These are phyloP conservation scores for Cladosporium sp. DNA, from an alignment of 2,329 filamentous ascomycete genomes.

Conservation along the genomic window DNA sequence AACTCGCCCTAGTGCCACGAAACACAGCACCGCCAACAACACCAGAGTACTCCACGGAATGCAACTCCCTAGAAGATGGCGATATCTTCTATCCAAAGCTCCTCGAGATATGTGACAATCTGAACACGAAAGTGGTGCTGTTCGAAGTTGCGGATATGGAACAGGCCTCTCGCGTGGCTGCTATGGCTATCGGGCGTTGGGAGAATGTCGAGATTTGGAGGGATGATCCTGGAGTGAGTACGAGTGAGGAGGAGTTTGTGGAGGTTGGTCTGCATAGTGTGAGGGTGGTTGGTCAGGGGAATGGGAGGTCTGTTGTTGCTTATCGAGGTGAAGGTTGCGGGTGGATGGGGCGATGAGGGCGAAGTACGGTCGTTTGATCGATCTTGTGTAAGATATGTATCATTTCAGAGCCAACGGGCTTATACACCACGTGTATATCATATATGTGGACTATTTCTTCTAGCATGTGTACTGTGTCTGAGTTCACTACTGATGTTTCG, in stretches of 20 bases:
- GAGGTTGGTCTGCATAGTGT: slow-evolving; percentile 22
- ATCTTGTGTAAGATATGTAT: too few relatives aligned
- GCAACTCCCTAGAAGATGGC: slow-evolving; percentile 25
- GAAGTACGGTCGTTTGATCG: too few relatives aligned
- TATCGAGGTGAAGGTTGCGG: slow-evolving; percentile 27
- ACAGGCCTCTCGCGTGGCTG: slow-evolving; percentile 63
- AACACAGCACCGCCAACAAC: slow-evolving; percentile 1
- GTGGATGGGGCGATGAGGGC: slow-evolving; percentile 13
- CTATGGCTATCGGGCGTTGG: slow-evolving; percentile 31
- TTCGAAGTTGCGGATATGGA: slow-evolving; percentile 67
- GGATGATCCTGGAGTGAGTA: slow-evolving; percentile 56
- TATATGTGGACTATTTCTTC: too few relatives aligned
- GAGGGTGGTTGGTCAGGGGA: slow-evolving; percentile 34
- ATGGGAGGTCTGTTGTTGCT: slow-evolving; percentile 42
- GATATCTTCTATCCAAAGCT: slow-evolving; percentile 66
- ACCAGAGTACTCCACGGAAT: slow-evolving; percentile 18
- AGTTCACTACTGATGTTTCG: too few relatives aligned
- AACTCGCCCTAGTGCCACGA: slow-evolving; percentile 67
- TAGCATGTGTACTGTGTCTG: too few relatives aligned
- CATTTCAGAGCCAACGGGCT: too few relatives aligned
- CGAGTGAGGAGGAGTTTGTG: slow-evolving; percentile 27
- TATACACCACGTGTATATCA: too few relatives aligned
- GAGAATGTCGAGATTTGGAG: slow-evolving; percentile 63
- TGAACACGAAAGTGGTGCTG: slow-evolving; percentile 54
- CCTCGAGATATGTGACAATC: slow-evolving; percentile 48